Percentiles rank a stretch among this genome's conserved stretches.
These are phyloP conservation scores for Pseudozyma flocculosa DNA, from an alignment of 1,284 basidiomycete genomes.

Conservation along the genomic window DNA sequence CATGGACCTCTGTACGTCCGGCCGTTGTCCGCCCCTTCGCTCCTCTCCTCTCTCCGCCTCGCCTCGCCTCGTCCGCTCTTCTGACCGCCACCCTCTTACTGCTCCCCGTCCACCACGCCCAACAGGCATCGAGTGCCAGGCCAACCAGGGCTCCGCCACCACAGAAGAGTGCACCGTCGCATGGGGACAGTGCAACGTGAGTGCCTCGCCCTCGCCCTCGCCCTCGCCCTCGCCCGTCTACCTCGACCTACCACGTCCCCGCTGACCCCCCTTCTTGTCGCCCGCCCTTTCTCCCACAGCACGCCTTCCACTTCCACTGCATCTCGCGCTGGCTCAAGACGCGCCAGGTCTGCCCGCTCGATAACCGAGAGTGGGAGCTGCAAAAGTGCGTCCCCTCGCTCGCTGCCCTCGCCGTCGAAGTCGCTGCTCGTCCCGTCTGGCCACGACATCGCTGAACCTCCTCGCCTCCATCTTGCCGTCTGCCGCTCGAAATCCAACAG, in stretches of 20 bases:
- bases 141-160: constrained; percentile 93
- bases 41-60: neutral
- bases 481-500: too few species aligned
- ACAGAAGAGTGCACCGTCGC: constrained; percentile 98
- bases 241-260: too few species aligned
- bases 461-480: too few species aligned
- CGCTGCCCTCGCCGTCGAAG: too few species aligned
- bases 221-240: neutral
- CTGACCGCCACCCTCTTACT: neutral
- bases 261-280: too few species aligned
- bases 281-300: constrained; percentile 63
- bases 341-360: constrained; percentile 94
- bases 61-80: neutral
- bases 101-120: neutral
- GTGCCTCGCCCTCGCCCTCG: constrained; percentile 47
- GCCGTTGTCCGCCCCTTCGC: neutral
- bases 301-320: constrained; percentile 99
- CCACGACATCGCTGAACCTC: too few species aligned
- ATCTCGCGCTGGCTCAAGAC: constrained; percentile 99
- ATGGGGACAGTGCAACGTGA: constrained; percentile 97
- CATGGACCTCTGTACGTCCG: constrained; percentile 56
- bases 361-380: constrained; percentile 85
- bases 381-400: constrained; percentile 70
- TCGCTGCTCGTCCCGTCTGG: too few species aligned
- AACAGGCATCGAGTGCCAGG: constrained; percentile 97